Evolutionary conservation across 495 filamentous ascomycete species (phyloP).

Genomic region (Diplogelasinospora grovesii): DNA sequence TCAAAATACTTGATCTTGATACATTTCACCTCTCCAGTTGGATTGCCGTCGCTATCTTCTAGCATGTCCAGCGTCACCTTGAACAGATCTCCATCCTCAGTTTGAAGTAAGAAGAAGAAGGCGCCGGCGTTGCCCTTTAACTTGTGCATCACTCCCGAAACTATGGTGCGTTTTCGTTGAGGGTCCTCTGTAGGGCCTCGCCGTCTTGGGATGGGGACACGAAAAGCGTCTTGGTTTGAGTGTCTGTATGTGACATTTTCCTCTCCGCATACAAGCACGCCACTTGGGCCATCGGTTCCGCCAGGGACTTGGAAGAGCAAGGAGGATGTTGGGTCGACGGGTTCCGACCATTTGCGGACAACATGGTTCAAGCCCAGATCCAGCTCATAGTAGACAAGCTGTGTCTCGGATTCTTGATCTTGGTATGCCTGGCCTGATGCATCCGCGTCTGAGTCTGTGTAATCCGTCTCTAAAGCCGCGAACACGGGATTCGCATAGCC

Average conservation of each 20-base stretch:
- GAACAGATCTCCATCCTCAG: constrained; percentile 94
- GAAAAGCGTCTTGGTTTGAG: constrained; percentile 81
- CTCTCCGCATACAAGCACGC: constrained; percentile 89
- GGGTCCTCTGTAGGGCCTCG: constrained; percentile 86
- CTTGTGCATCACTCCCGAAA: constrained; percentile 92
- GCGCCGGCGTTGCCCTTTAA: constrained; percentile 73
- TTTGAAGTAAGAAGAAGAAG: constrained; percentile 95
- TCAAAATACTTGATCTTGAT: constrained; percentile 98
- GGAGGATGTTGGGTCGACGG: constrained; percentile 82
- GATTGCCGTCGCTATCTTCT: constrained; percentile 69
- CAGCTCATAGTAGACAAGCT: constrained; percentile 92
- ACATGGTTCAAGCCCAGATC: constrained; percentile 97
- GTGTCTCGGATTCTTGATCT: constrained; percentile 80
- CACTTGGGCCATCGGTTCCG: constrained; percentile 86
- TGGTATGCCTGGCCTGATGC: constrained; percentile 74
- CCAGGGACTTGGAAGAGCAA: constrained; percentile 95
- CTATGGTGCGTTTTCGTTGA: constrained; percentile 76
- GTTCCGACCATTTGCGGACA: constrained; percentile 91
- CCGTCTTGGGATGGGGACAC: constrained; percentile 83
- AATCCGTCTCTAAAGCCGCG: constrained; percentile 89
- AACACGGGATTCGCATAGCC: constrained; percentile 97
- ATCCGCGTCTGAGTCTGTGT: constrained; percentile 86
- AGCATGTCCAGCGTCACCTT: constrained; percentile 91
- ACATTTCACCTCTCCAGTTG: constrained; percentile 69
- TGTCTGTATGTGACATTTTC: constrained; percentile 93